Evolutionary conservation across 805 yeast species (phyloP).

Genomic region (Hanseniaspora vineae): DNA sequence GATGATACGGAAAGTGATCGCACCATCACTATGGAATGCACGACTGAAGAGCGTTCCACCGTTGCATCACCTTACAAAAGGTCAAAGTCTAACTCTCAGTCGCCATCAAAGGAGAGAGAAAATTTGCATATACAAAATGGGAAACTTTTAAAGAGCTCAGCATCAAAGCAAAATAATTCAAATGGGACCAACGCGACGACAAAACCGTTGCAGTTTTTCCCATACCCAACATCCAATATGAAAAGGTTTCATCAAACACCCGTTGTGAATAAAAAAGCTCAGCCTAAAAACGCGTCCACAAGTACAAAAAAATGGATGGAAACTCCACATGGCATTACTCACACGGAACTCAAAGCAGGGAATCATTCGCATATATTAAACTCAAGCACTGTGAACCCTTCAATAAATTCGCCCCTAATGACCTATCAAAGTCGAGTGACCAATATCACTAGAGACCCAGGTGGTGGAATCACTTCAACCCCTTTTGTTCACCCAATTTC

Average conservation of each 20-base stretch:
- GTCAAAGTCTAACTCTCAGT: not conserved
- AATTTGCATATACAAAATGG: too few species aligned
- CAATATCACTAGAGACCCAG: too few species aligned
- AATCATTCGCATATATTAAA: not conserved
- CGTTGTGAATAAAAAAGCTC: not conserved
- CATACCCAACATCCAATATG: not conserved
- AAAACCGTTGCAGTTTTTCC: conserved; percentile 5
- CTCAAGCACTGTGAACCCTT: not conserved
- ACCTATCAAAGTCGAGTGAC: not conserved
- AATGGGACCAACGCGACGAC: conserved; percentile 3
- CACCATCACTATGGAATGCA: not conserved
- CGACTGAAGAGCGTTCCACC: not conserved
- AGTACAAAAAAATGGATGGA: not conserved
- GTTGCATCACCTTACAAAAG: not conserved
- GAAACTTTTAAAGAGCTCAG: not conserved
- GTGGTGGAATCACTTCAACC: not conserved
- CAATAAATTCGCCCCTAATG: not conserved
- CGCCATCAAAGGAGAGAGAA: too few species aligned
- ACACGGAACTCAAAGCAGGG: too few species aligned
- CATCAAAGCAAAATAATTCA: not conserved
- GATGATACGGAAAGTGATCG: conserved; percentile 16
- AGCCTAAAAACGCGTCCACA: not conserved
- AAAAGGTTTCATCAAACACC: not conserved
- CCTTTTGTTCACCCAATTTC: not conserved
- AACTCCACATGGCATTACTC: not conserved